A percentile compares a stretch with the other conserved stretches of the same genome.
phyloP scores from a whole-genome alignment of 2,329 filamentous ascomycete species.

The Metarhizium brunneum region DNA sequence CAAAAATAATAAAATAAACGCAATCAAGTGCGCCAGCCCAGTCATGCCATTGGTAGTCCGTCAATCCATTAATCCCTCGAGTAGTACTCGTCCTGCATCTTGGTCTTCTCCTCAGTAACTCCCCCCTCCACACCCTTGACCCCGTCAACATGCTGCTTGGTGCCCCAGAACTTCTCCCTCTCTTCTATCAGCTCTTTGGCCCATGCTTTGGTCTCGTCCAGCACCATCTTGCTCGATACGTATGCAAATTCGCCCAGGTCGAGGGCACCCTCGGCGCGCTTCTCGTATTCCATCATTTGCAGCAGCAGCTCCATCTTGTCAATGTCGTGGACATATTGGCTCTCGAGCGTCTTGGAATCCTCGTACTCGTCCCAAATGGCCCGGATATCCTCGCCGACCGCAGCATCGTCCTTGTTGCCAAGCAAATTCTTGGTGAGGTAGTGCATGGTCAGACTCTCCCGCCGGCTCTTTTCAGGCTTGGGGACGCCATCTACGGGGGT shows the following conservation, averaged over 20 bases:
- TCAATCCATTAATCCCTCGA: conserved; percentile 11
- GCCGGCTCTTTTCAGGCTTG: conserved; percentile 81
- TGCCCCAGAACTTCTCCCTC: conserved; percentile 62
- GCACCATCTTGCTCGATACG: conserved; percentile 62
- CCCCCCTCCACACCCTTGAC: conserved; percentile 30
- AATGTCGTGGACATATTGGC: conserved; percentile 86
- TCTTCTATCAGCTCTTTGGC: conserved; percentile 67
- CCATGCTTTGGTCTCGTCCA: conserved; percentile 76
- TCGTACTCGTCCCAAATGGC: conserved; percentile 94
- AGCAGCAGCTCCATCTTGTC: conserved; percentile 93
- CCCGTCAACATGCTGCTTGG: conserved; percentile 36
- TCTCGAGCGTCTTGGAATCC: conserved; percentile 73
- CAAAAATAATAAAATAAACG: not conserved
- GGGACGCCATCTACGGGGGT: conserved; percentile 80
- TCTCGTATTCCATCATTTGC: conserved; percentile 97
- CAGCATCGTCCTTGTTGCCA: conserved; percentile 63
- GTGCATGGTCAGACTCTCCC: conserved; percentile 86
- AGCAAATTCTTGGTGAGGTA: conserved; percentile 70
- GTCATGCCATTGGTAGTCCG: not conserved
- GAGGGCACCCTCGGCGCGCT: conserved; percentile 49
- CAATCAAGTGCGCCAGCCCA: not conserved
- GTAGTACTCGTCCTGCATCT: conserved; percentile 44
- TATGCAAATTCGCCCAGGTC: conserved; percentile 83
- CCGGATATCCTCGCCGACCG: conserved; percentile 59
- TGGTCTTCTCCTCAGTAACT: conserved; percentile 25